These are phyloP conservation scores for Detonula confervacea DNA, from an alignment of 352 stramenopile genomes.

Conservation along the genomic window DNA sequence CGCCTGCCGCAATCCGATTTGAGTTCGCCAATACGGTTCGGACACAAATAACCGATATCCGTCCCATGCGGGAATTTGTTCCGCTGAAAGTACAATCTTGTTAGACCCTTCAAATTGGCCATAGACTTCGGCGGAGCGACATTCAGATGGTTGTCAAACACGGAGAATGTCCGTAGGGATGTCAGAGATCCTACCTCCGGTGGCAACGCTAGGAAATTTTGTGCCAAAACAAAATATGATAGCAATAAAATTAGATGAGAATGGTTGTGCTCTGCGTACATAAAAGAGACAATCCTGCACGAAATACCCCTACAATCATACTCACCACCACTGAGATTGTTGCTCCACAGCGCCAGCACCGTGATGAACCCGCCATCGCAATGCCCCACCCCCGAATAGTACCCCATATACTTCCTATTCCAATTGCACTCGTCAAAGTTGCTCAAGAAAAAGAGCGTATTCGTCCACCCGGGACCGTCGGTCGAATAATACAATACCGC, in stretches of 20 bases:
- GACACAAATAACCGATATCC: slow-evolving; percentile 48
- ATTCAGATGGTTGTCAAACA: slow-evolving; percentile 66
- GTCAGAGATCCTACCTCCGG: slow-evolving; percentile 41
- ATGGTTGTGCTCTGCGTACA: no score
- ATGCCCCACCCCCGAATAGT: slow-evolving; percentile 40
- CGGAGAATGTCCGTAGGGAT: slow-evolving; percentile 48
- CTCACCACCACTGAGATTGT: slow-evolving; percentile 57
- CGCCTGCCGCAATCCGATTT: slow-evolving; percentile 60
- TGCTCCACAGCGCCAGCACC: slow-evolving; percentile 59
- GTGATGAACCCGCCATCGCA: slow-evolving; percentile 53
- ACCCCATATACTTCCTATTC: slow-evolving; percentile 47
- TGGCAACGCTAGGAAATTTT: slow-evolving; percentile 18
- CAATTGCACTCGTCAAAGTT: slow-evolving; percentile 69
- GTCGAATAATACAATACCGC: slow-evolving; percentile 65
- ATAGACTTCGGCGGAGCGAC: slow-evolving; percentile 50
- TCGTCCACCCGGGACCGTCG: slow-evolving; percentile 52
- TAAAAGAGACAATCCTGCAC: slow-evolving; percentile 10
- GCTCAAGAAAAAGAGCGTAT: slow-evolving; percentile 51
- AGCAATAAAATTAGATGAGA: slow-evolving; percentile 23
- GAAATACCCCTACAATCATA: slow-evolving; percentile 14
- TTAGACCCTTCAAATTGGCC: slow-evolving; percentile 35
- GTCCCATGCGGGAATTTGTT: slow-evolving; percentile 55
- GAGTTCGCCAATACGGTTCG: slow-evolving; percentile 47
- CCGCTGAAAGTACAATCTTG: slow-evolving; percentile 55
- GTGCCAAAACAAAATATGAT: slow-evolving; percentile 20